Conservation (phyloP, 176 grass and related monocot genomes). For the Oryza rufipogon region DNA sequence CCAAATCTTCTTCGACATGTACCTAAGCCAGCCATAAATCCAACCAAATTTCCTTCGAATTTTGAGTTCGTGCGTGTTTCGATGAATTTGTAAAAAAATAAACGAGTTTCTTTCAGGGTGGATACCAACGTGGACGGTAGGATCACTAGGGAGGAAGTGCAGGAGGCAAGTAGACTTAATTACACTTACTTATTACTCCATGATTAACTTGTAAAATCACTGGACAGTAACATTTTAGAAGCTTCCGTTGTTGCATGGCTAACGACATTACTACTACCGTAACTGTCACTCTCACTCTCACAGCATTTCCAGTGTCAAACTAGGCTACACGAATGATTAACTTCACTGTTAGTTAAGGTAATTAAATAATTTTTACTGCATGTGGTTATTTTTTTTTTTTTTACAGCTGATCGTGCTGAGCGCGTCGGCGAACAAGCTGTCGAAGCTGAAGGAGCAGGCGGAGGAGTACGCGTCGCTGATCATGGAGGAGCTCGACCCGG, state of each 20-base stretch:
- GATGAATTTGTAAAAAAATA: neutral
- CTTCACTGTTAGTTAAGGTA: neutral
- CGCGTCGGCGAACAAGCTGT: slow-evolving; percentile 81
- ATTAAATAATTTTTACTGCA: neutral
- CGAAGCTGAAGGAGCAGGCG: slow-evolving; percentile 77
- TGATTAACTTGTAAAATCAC: neutral
- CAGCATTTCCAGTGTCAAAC: neutral
- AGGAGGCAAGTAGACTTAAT: slow-evolving; percentile 56
- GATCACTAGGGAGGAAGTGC: slow-evolving; percentile 85
- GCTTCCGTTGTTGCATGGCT: neutral
- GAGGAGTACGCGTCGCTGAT: slow-evolving; percentile 78
- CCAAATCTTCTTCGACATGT: slow-evolving; percentile 99
- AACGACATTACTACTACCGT: neutral
- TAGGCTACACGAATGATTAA: neutral
- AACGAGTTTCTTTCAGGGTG: slow-evolving; percentile 59
- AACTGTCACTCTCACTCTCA: slow-evolving; percentile 30
- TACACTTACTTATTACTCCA: neutral
- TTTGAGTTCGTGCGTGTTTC: neutral
- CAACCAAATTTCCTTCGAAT: neutral
- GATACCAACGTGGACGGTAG: slow-evolving; percentile 89
- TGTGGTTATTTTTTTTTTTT: neutral
- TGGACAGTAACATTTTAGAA: slow-evolving; percentile 21
- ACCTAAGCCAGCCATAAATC: slow-evolving; percentile 31
- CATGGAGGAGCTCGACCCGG: slow-evolving; percentile 89
- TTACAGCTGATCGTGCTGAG: slow-evolving; percentile 74